Percentiles rank a stretch among this genome's conserved stretches.
These are phyloP conservation scores for Bacterosira constricta DNA, from an alignment of 108 stramenopile species.

Conservation along the genomic window DNA sequence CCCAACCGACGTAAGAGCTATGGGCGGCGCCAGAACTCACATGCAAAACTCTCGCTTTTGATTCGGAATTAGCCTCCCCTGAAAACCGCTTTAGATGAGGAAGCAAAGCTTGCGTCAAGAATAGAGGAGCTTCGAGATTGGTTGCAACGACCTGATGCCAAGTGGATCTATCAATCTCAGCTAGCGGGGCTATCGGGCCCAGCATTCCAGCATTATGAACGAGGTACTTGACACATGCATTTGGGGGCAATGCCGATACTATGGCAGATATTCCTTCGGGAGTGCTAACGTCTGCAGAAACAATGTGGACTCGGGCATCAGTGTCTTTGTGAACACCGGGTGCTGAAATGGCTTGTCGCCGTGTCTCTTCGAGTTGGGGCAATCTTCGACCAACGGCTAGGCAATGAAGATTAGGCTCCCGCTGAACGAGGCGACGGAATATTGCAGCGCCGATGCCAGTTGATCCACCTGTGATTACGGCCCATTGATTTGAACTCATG, in stretches of 20 bases:
- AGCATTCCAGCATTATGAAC: constrained; percentile 71
- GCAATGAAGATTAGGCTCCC: constrained; percentile 30
- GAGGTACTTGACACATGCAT: constrained; percentile 51
- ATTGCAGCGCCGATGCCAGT: constrained; percentile 42
- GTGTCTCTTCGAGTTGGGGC: constrained; percentile 10
- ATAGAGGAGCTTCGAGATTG: constrained; percentile 62
- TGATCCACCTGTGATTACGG: constrained; percentile 39
- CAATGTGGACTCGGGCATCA: constrained; percentile 11
- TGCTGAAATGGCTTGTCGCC: not conserved
- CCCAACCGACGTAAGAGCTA: constrained; percentile 68
- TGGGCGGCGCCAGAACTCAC: constrained; percentile 63
- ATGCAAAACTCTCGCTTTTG: constrained; percentile 50
- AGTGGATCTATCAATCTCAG: constrained; percentile 36
- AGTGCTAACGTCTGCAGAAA: constrained; percentile 38
- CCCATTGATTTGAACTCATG: constrained; percentile 39
- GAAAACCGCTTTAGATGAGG: constrained; percentile 47
- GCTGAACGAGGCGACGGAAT: constrained; percentile 24
- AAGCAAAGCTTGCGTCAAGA: constrained; percentile 60
- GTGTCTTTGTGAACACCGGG: not conserved
- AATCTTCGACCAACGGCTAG: constrained; percentile 34
- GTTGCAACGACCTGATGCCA: constrained; percentile 45
- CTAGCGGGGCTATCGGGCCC: constrained; percentile 56
- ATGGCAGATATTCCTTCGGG: constrained; percentile 40
- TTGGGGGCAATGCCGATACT: constrained; percentile 15
- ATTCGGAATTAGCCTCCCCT: constrained; percentile 1